A percentile compares a stretch with the other conserved stretches of the same genome.
Conservation (phyloP, 208 protist species). For the Kentomonas sorsogonicus region DNA sequence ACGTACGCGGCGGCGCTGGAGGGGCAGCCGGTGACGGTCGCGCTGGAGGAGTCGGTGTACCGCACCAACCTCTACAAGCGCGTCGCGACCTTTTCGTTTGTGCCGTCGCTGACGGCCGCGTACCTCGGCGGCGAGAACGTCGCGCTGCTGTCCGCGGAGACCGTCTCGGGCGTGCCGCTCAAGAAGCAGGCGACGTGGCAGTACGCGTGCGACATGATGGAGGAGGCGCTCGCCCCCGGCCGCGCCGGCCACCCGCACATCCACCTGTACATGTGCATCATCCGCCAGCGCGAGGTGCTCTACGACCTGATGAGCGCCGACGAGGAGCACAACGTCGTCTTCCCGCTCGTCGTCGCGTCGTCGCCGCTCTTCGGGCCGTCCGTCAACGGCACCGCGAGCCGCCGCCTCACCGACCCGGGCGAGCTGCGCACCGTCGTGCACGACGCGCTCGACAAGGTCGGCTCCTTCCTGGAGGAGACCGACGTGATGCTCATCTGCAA, state of each 20-base stretch:
- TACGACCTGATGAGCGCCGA: slow-evolving; percentile 30
- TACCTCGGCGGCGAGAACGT: slow-evolving; percentile 28
- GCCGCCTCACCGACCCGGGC: slow-evolving; percentile 11
- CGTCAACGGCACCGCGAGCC: slow-evolving; percentile 16
- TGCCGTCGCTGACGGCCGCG: slow-evolving; percentile 17
- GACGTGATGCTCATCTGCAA: slow-evolving; percentile 35
- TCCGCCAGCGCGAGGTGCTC: slow-evolving; percentile 46
- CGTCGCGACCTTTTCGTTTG: slow-evolving; percentile 15
- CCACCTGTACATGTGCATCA: slow-evolving; percentile 43
- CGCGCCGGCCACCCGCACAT: slow-evolving; percentile 15
- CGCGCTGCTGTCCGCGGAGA: slow-evolving; percentile 38
- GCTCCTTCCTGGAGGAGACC: slow-evolving; percentile 11
- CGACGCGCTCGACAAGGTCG: slow-evolving; percentile 17
- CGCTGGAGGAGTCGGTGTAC: slow-evolving; percentile 25
- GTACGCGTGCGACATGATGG: slow-evolving; percentile 21
- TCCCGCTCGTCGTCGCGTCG: slow-evolving; percentile 28
- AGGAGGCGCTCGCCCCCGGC: slow-evolving; percentile 13
- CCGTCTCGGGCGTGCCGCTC: slow-evolving; percentile 16
- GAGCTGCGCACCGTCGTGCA: slow-evolving; percentile 21
- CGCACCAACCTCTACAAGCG: slow-evolving; percentile 1
- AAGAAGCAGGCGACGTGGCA: slow-evolving; percentile 43
- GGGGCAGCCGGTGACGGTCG: slow-evolving; percentile 2
- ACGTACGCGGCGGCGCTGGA: background rate
- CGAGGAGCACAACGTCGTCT: too few species aligned
- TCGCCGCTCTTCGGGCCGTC: slow-evolving; percentile 53